Evolutionary conservation across 345 rosid species (phyloP).

Genomic region (Camelina neglecta): DNA sequence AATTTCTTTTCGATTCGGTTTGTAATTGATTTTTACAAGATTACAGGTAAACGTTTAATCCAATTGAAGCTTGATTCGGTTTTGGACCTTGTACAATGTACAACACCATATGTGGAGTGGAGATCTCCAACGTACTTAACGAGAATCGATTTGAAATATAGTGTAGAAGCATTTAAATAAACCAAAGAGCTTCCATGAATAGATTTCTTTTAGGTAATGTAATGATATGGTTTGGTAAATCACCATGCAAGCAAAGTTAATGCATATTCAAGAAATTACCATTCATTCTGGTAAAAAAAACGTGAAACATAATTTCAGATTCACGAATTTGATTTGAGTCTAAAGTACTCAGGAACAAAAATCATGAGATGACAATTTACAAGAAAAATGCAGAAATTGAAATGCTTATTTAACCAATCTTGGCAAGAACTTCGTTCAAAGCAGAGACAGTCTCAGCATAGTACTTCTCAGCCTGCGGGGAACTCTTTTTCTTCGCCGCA

Average conservation of each 20-base stretch:
- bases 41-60: no score
- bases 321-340: slow-evolving; percentile 13
- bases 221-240: not conserved
- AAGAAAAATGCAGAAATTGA: slow-evolving; percentile 12
- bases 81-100: not conserved
- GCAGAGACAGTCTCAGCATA: slow-evolving; percentile 74
- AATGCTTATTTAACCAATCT: slow-evolving; percentile 67
- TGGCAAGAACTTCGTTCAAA: slow-evolving; percentile 82
- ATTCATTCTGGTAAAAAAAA: not conserved
- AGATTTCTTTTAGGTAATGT: not conserved
- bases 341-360: slow-evolving; percentile 33
- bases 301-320: slow-evolving; percentile 26
- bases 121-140: not conserved
- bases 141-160: not conserved
- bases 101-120: not conserved
- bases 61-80: not conserved
- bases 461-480: slow-evolving; percentile 81
- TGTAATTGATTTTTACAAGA: not conserved
- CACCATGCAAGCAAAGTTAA: not conserved
- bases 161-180: not conserved
- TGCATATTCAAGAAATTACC: slow-evolving; percentile 21
- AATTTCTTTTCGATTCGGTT: not conserved
- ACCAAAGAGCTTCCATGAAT: not conserved
- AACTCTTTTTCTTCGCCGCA: slow-evolving; percentile 91
- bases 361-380: slow-evolving; percentile 32